phyloP scores from a whole-genome alignment of 768 basidiomycete genomes.

The Trametopsis cervina region DNA sequence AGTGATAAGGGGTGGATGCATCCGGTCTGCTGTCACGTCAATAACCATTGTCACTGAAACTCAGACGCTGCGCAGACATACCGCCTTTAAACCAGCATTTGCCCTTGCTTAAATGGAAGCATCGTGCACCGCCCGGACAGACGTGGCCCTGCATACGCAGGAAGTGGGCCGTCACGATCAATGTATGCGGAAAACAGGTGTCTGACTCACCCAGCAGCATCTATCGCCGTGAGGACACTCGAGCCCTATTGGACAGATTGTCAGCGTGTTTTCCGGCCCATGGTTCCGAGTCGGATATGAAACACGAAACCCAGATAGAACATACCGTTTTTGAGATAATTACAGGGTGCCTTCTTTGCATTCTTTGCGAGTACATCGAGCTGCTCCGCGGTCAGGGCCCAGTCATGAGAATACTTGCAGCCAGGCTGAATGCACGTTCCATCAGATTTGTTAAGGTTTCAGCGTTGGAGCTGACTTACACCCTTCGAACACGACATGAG shows the following conservation, averaged over 20 bases:
- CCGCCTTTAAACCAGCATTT: constrained; percentile 87
- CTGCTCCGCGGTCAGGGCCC: constrained; percentile 64
- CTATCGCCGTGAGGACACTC: constrained; percentile 68
- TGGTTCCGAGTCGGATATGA: neutral
- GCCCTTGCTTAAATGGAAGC: constrained; percentile 63
- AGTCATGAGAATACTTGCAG: constrained; percentile 85
- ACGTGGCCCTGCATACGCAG: constrained; percentile 55
- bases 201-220: constrained; percentile 62
- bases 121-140: constrained; percentile 59
- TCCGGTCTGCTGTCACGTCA: constrained; percentile 27
- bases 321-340: constrained; percentile 72
- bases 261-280: neutral
- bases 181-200: too few species aligned
- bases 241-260: constrained; percentile 38
- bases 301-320: neutral
- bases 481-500: constrained; percentile 80
- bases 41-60: neutral
- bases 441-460: neutral
- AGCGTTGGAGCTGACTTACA: constrained; percentile 17
- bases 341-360: constrained; percentile 83
- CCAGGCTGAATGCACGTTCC: constrained; percentile 21
- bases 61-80: constrained; percentile 22
- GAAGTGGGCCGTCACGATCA: too few species aligned
- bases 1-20: constrained; percentile 25
- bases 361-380: constrained; percentile 62